phyloP scores from a whole-genome alignment of 768 basidiomycete genomes.

The Postia placenta region DNA sequence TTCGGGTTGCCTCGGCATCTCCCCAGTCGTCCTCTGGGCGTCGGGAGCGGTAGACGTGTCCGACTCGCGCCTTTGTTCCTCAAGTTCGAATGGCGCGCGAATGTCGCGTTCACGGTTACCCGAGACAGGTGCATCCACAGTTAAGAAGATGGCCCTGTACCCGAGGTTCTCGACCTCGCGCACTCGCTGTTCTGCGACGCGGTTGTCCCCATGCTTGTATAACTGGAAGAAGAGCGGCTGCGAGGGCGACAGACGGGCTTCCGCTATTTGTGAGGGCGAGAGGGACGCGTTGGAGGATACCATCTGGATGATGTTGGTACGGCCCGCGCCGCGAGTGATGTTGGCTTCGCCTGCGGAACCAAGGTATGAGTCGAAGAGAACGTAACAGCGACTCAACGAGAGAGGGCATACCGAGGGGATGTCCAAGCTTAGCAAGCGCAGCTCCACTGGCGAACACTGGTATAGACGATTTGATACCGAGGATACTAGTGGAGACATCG shows the following conservation, averaged over 20 bases:
- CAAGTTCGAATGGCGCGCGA: constrained; percentile 49
- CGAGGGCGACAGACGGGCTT: constrained; percentile 41
- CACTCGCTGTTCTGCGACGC: constrained; percentile 62
- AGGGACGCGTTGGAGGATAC: constrained; percentile 74
- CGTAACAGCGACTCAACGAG: too few species aligned
- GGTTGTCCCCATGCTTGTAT: constrained; percentile 73
- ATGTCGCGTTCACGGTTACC: constrained; percentile 79
- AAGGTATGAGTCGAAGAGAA: too few species aligned
- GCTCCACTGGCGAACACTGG: constrained; percentile 84
- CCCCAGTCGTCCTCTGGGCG: constrained; percentile 14
- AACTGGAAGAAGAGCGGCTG: constrained; percentile 79
- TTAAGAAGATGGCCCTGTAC: constrained; percentile 86
- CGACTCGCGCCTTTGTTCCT: constrained; percentile 33
- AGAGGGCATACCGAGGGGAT: constrained; percentile 53
- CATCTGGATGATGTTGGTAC: constrained; percentile 76
- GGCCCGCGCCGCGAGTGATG: constrained; percentile 64
- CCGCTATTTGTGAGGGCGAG: constrained; percentile 57
- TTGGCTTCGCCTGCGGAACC: constrained; percentile 65
- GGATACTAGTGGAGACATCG: constrained; percentile 67
- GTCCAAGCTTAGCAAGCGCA: constrained; percentile 80
- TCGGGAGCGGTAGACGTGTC: too few species aligned
- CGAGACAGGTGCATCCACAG: constrained; percentile 82
- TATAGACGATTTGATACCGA: constrained; percentile 64
- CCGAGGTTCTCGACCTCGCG: constrained; percentile 65
- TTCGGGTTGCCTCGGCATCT: constrained; percentile 16